Base-by-base conservation (phyloP, 352 stramenopile species). In the Globisporangium nodosum region DNA sequence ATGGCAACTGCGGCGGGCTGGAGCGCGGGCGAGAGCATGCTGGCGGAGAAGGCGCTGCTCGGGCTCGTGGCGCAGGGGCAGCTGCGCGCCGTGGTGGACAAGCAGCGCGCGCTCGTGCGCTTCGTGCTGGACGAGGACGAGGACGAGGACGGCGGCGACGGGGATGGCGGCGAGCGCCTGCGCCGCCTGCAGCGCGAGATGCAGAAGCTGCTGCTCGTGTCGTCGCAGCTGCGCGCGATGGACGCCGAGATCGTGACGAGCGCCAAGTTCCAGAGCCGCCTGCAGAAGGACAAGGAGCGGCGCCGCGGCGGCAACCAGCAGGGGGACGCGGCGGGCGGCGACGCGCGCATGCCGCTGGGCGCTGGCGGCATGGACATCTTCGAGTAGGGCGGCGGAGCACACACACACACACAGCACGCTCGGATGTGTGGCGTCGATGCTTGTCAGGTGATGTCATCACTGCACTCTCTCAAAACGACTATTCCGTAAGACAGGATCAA, bases 191-290 rank as follows among this genome's bases (percentile, higher is more conserved):
- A 91, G 60, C 43, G 63, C n/a, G 83, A 90, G 58, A 88, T 93
- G 77, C 73, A 89, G 48, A 87, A 81, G 64, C 67, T 93, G 24
- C 66, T 90, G 54, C 42, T 74, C 37, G 76, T 93, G 39, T 78
- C 83, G 16, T 65, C 71, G n/a, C 78, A 89, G 58, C 64, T 90
- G 52, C 79, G 80, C n/a, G 62, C 68, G 47, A 85, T 93, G 74
- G 83, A 93, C 61, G 72, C 78, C n/a, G 83, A 93, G 63, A 67
- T 93, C 18, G 79, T 93, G 4, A 90, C 81, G 59, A 90, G 81
- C 57, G 55, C 73, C 58, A 90, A 91, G 60, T 93, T 93, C 63
- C 79, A 91, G 63, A 76, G 65, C 54, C 79, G 77, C 48, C 42
- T 81, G 65, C 74, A 85, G 55, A 90, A 92, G 51, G 83, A 92